Evolutionary conservation across 2,329 filamentous ascomycete genomes (phyloP).

Genomic region (Xylariaceae sp.): DNA sequence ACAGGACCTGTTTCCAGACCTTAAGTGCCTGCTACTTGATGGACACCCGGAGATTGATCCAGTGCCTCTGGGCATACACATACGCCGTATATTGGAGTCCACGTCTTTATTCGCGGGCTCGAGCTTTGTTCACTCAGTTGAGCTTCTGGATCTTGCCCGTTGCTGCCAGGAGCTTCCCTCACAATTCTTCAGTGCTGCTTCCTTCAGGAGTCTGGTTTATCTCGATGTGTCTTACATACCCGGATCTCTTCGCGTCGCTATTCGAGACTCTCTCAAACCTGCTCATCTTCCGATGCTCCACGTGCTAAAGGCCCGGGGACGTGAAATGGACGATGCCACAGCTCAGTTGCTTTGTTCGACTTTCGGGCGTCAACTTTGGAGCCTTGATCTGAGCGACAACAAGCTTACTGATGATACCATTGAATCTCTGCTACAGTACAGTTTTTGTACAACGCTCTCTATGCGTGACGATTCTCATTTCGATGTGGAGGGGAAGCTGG

Average conservation of each 20-base stretch:
- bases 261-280: slow-evolving; percentile 33
- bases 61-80: slow-evolving; percentile 30
- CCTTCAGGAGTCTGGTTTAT: slow-evolving; percentile 42
- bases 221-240: slow-evolving; percentile 49
- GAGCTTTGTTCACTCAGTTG: slow-evolving; percentile 24
- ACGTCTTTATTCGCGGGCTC: neutral
- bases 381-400: slow-evolving; percentile 51
- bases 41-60: slow-evolving; percentile 43
- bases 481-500: slow-evolving; percentile 43
- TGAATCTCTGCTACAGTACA: slow-evolving; percentile 30
- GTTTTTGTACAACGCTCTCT: slow-evolving; percentile 29
- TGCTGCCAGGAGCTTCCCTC: slow-evolving; percentile 38
- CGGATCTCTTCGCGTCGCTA: slow-evolving; percentile 39
- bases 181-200: slow-evolving; percentile 36
- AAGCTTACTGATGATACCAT: slow-evolving; percentile 44
- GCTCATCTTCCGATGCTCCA: slow-evolving; percentile 42
- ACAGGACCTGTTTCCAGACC: slow-evolving; percentile 38
- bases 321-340: slow-evolving; percentile 42
- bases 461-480: slow-evolving; percentile 38
- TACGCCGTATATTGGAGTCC: too few relatives aligned
- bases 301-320: slow-evolving; percentile 46
- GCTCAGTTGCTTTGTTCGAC: slow-evolving; percentile 33
- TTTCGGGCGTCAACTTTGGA: slow-evolving; percentile 46
- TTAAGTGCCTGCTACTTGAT: slow-evolving; percentile 45
- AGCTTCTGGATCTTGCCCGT: slow-evolving; percentile 43